Evolutionary conservation across 192 early-diverging fungal species (phyloP), one percentile per base, ranked within the genome.

Genomic region (Spizellomyces sp.): DNA sequence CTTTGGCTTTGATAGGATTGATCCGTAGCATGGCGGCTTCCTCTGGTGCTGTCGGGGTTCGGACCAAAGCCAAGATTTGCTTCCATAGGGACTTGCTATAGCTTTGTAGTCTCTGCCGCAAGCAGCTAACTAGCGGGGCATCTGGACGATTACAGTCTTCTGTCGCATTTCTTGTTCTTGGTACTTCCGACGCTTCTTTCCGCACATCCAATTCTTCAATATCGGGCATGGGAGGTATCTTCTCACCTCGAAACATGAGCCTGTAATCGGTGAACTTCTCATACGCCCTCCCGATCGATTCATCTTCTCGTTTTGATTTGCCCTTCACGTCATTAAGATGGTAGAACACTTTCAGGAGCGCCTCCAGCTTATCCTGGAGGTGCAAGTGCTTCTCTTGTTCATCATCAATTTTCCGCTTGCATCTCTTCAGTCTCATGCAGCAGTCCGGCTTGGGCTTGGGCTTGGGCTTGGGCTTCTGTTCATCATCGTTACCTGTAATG

Each of bases 211-310:
- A 22, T 6, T 46, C 58, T 1, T 5, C 46, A 14, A 70, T 41
- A 47, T 70, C 60, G 43, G 14, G 44, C 59, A 70, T 46, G 43
- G 57, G 15, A 41, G 69, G 69, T 7, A 70, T 62, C 17, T 70
- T 60, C 15, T 70, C 69, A 15, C 60, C 60, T 5, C 60, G 58
- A 47, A 46, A 70, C 14, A n/a, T 48, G 19, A 62, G 69, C 36
- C 27, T 62, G 69, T 70, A 70, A 42, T 70, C 69, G 12, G 10
- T 36, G 17, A n/a, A 70, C 36, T 48, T 15, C 19, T 70, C 69
- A 57, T 41, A 60, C 0, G 69, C 58, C 8, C 59, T 60, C 15
- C 22, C 19, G 0, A 70, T 58, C 69, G 58, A 62, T 64, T 70
- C 69, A 36, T 70, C 69, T 5, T 57, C 27, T 47, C 45, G 42